Conservation (phyloP, 192 early-diverging fungal genomes). For the Podila horticola region DNA sequence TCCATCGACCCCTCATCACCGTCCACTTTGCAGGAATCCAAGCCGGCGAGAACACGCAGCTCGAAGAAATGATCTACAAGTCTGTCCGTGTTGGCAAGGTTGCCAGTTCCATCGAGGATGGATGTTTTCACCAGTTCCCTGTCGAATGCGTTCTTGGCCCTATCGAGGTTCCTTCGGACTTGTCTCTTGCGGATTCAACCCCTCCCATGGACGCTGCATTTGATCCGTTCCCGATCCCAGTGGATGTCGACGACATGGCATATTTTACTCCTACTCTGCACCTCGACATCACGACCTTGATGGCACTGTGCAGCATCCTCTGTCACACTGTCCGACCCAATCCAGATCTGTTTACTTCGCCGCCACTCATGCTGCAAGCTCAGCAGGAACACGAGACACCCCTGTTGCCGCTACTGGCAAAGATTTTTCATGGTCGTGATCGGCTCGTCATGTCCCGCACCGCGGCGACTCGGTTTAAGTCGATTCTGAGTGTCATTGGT, state of each 20-base stretch:
- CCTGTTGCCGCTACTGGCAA: slow-evolving; percentile 44
- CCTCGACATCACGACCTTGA: slow-evolving; percentile 58
- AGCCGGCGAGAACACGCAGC: slow-evolving; percentile 16
- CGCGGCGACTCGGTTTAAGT: slow-evolving; percentile 46
- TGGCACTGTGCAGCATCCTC: slow-evolving; percentile 57
- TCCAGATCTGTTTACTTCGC: slow-evolving; percentile 40
- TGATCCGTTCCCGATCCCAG: slow-evolving; percentile 27
- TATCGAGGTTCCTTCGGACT: not conserved
- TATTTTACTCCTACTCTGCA: slow-evolving; percentile 53
- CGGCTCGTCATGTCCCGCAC: slow-evolving; percentile 50
- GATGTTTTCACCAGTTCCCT: slow-evolving; percentile 7
- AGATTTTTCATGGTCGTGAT: slow-evolving; percentile 46
- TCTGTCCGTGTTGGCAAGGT: slow-evolving; percentile 20
- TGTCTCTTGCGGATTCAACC: not conserved
- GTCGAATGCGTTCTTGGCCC: slow-evolving; percentile 25
- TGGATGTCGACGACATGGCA: slow-evolving; percentile 25
- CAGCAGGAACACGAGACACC: slow-evolving; percentile 48
- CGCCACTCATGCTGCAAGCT: slow-evolving; percentile 54
- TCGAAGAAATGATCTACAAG: slow-evolving; percentile 40
- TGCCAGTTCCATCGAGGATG: slow-evolving; percentile 16
- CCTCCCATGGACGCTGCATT: slow-evolving; percentile 17
- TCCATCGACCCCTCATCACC: slow-evolving; percentile 19
- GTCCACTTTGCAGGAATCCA: slow-evolving; percentile 35
- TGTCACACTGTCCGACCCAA: slow-evolving; percentile 43
- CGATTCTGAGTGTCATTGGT: slow-evolving; percentile 53